A percentile compares a stretch with the other conserved stretches of the same genome.
Evolutionary conservation across 2,329 filamentous ascomycete genomes (phyloP).

Genomic region (Colletotrichum sp.): DNA sequence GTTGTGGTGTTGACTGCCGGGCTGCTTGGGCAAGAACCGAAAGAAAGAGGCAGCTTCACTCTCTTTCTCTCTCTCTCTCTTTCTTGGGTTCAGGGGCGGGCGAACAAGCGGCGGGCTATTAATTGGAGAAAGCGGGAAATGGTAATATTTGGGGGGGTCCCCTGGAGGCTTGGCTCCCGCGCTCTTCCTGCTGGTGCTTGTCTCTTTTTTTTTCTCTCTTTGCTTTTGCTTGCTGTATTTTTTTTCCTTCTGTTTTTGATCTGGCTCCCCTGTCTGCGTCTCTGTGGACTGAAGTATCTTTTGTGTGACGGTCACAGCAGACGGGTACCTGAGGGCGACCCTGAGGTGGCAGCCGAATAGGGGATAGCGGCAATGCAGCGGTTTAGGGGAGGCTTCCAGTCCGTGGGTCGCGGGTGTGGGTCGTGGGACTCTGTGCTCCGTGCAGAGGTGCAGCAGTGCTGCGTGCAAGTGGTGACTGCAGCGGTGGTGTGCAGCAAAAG

Average conservation of each 20-base stretch:
- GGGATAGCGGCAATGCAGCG: constrained; percentile 15
- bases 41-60: constrained; percentile 8
- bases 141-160: constrained; percentile 10
- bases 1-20: neutral
- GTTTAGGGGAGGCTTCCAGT: constrained; percentile 9
- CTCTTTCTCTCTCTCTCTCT: neutral
- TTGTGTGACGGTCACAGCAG: constrained; percentile 18
- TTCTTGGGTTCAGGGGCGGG: constrained; percentile 17
- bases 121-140: constrained; percentile 20
- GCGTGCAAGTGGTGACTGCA: neutral
- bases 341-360: neutral
- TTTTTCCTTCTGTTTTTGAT: neutral
- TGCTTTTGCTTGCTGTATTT: neutral
- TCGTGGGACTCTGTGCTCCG: neutral
- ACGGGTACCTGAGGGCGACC: constrained; percentile 16
- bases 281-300: constrained; percentile 7
- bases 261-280: neutral
- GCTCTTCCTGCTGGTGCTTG: neutral
- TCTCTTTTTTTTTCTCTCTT: neutral
- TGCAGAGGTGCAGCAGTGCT: neutral
- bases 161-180: constrained; percentile 16
- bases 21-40: constrained; percentile 2
- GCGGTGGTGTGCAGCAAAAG: neutral
- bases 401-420: neutral
- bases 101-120: constrained; percentile 14